Evolutionary conservation across 768 basidiomycete genomes (phyloP).

Genomic region (Agrocybe chaxingu): DNA sequence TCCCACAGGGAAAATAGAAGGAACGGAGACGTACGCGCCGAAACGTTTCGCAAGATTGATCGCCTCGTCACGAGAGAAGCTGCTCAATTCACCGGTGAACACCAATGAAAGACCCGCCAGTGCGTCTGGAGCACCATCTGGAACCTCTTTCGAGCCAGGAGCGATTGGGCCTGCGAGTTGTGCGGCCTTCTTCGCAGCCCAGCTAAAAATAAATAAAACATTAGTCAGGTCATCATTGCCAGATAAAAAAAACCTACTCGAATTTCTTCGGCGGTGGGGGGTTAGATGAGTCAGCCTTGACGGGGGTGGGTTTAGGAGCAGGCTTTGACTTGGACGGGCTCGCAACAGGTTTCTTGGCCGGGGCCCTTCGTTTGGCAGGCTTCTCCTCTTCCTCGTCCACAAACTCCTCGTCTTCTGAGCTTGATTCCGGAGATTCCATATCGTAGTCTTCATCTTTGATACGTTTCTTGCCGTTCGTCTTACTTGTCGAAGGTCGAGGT

Average conservation of each 20-base stretch:
- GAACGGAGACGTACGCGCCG: slow-evolving; percentile 64
- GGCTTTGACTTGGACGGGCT: slow-evolving; percentile 14
- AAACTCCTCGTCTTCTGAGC: slow-evolving; percentile 16
- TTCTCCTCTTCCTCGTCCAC: slow-evolving; percentile 23
- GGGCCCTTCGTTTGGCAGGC: slow-evolving; percentile 22
- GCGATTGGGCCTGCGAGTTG: slow-evolving; percentile 60
- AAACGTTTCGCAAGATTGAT: slow-evolving; percentile 87
- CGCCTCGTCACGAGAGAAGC: slow-evolving; percentile 86
- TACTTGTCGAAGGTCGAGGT: slow-evolving; percentile 22
- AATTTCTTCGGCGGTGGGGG: slow-evolving; percentile 20
- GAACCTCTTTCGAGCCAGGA: slow-evolving; percentile 66
- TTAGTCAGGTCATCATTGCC: not conserved
- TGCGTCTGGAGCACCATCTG: slow-evolving; percentile 69
- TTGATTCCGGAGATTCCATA: slow-evolving; percentile 17
- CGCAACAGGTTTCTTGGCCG: slow-evolving; percentile 18
- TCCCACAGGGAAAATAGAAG: not conserved
- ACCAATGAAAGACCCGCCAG: slow-evolving; percentile 88
- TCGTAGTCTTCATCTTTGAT: slow-evolving; percentile 25
- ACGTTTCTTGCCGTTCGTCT: slow-evolving; percentile 17
- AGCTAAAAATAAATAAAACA: slow-evolving; percentile 22
- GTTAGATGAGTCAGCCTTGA: slow-evolving; percentile 13
- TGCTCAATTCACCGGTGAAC: slow-evolving; percentile 90
- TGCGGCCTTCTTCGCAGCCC: slow-evolving; percentile 53
- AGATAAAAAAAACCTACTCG: slow-evolving; percentile 17
- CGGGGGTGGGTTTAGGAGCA: slow-evolving; percentile 4